These are phyloP conservation scores for Nelumbo lutea DNA, from an alignment of 164 flowering plant genomes.

Conservation along the genomic window DNA sequence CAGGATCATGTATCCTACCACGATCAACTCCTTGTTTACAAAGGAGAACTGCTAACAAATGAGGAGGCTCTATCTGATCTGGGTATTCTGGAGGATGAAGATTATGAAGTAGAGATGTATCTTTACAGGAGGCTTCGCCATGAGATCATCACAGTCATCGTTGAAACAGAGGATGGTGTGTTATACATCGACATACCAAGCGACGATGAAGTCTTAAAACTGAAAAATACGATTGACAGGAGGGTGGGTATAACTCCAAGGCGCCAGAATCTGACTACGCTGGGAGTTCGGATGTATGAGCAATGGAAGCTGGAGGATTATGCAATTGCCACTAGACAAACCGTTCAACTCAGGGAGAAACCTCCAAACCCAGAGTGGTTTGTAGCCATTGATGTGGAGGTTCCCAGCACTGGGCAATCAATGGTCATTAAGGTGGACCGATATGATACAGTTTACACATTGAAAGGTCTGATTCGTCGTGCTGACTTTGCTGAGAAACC, in stretches of 20 bases:
- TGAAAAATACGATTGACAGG: neutral
- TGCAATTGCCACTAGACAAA: neutral
- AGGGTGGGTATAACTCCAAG: neutral
- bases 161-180: neutral
- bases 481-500: neutral
- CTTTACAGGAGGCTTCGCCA: neutral
- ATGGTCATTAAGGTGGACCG: neutral
- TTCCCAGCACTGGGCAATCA: neutral
- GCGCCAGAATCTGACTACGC: neutral
- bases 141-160: neutral
- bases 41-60: neutral
- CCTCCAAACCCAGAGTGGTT: neutral
- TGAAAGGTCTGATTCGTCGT: neutral
- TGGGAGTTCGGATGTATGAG: neutral
- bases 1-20: too few relatives aligned
- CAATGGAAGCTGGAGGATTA: neutral
- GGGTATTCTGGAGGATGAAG: neutral
- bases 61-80: neutral
- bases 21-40: neutral
- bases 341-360: neutral
- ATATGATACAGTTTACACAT: slow-evolving; percentile 4
- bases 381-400: neutral
- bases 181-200: neutral
- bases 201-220: neutral
- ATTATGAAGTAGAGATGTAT: neutral